Evolutionary conservation across 805 yeast species (phyloP).

Genomic region (Schwanniomyces yamadae): DNA sequence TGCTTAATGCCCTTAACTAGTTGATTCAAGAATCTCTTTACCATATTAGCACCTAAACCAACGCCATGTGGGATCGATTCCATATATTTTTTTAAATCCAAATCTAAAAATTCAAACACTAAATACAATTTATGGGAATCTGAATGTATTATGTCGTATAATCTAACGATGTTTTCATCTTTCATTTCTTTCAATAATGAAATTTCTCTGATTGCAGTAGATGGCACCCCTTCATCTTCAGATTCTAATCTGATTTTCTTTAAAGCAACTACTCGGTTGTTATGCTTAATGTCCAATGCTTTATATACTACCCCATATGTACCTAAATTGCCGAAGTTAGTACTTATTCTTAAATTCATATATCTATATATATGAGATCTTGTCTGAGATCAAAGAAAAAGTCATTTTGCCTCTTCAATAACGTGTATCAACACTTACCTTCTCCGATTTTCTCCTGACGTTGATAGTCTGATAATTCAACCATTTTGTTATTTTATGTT

Average conservation of each 20-base stretch:
- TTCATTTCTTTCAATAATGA: constrained; percentile 90
- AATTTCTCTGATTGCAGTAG: constrained; percentile 96
- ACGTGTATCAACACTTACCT: constrained; percentile 47
- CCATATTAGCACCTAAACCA: constrained; percentile 86
- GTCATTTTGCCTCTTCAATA: neutral
- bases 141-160: constrained; percentile 92
- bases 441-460: constrained; percentile 96
- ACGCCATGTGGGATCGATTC: constrained; percentile 89
- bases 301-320: constrained; percentile 98
- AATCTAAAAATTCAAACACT: constrained; percentile 90
- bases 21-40: constrained; percentile 90
- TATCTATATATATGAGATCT: too few species aligned
- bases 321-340: constrained; percentile 38
- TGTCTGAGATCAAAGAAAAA: too few species aligned
- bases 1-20: constrained; percentile 85
- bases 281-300: constrained; percentile 84
- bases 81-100: constrained; percentile 96
- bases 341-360: neutral
- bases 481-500: constrained; percentile 53
- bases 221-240: constrained; percentile 98
- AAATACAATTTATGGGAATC: constrained; percentile 89
- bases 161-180: constrained; percentile 88
- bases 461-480: constrained; percentile 87
- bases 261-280: constrained; percentile 91
- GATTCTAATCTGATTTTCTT: constrained; percentile 94